Evolutionary conservation across 2,329 filamentous ascomycete genomes (phyloP).

Genomic region (Gremmenia infestans): DNA sequence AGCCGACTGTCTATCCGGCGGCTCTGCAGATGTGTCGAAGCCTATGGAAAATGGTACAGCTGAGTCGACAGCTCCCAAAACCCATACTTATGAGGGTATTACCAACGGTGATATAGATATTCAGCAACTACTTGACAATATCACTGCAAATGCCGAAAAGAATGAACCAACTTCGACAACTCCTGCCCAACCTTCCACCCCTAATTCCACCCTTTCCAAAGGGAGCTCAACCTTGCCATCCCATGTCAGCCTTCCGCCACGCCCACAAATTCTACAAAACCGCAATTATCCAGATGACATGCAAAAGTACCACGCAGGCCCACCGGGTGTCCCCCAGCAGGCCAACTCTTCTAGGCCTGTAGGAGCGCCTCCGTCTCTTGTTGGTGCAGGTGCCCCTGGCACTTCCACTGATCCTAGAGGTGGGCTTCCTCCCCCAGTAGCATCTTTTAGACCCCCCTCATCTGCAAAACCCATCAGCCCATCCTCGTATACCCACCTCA

Average conservation of each 20-base stretch:
- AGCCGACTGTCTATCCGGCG: constrained; percentile 14
- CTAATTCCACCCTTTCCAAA: constrained; percentile 19
- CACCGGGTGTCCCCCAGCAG: constrained; percentile 22
- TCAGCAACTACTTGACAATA: constrained; percentile 34
- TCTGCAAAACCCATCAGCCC: constrained; percentile 19
- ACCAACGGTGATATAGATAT: constrained; percentile 32
- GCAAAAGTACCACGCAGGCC: constrained; percentile 29
- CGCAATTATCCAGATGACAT: constrained; percentile 27
- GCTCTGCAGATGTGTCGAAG: constrained; percentile 7
- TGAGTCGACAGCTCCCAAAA: constrained; percentile 16
- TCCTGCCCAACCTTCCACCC: constrained; percentile 19
- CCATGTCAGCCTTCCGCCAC: constrained; percentile 33
- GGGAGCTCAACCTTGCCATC: constrained; percentile 24
- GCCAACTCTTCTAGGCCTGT: constrained; percentile 29
- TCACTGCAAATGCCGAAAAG: constrained; percentile 34
- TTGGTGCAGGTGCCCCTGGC: constrained; percentile 31
- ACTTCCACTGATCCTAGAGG: constrained; percentile 31
- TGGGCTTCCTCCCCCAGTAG: constrained; percentile 31
- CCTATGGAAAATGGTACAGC: constrained; percentile 8
- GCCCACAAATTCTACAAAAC: constrained; percentile 30
- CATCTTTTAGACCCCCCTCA: constrained; percentile 26
- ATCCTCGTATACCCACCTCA: constrained; percentile 19
- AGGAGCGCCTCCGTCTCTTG: constrained; percentile 25
- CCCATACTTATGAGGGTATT: constrained; percentile 26
- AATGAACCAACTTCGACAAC: constrained; percentile 21